Conservation (phyloP, 2,329 filamentous ascomycete genomes). For the Epichloe sibirici region DNA sequence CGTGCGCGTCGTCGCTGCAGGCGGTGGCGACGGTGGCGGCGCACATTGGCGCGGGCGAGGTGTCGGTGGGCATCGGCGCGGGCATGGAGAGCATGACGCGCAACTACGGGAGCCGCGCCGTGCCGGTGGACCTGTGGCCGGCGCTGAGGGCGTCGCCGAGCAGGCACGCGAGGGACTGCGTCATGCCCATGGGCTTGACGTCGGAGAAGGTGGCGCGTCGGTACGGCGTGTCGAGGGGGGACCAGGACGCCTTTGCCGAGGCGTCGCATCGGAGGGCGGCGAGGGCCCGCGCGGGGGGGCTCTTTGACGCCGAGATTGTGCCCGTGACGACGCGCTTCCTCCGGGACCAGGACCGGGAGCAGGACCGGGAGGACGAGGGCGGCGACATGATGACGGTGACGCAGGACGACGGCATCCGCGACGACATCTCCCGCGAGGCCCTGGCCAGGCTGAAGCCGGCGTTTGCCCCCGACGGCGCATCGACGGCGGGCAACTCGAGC, state of each 20-base stretch:
- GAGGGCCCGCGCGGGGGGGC: conserved; percentile 53
- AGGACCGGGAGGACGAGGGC: conserved; percentile 37
- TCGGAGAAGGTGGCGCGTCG: conserved; percentile 76
- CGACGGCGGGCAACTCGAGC: conserved; percentile 75
- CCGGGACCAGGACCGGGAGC: too few relatives aligned
- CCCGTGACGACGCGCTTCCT: conserved; percentile 58
- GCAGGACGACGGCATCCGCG: conserved; percentile 73
- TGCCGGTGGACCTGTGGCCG: conserved; percentile 71
- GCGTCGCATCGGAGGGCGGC: conserved; percentile 63
- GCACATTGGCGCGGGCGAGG: conserved; percentile 61
- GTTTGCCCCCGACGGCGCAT: conserved; percentile 61
- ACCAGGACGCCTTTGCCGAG: conserved; percentile 76
- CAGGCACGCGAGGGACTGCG: conserved; percentile 67
- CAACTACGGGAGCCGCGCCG: conserved; percentile 78
- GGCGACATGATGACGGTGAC: conserved; percentile 53
- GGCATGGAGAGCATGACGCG: conserved; percentile 96
- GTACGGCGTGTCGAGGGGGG: conserved; percentile 59
- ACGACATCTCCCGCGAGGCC: conserved; percentile 53
- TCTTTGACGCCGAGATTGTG: conserved; percentile 69
- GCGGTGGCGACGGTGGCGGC: conserved; percentile 64
- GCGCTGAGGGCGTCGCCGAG: conserved; percentile 50
- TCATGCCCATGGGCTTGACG: conserved; percentile 91
- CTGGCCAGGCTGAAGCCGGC: conserved; percentile 75
- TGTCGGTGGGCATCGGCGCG: conserved; percentile 65
- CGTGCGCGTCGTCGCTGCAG: conserved; percentile 68